Evolutionary conservation across 2,329 filamentous ascomycete species (phyloP).

Genomic region (Aspergillus cejpii): DNA sequence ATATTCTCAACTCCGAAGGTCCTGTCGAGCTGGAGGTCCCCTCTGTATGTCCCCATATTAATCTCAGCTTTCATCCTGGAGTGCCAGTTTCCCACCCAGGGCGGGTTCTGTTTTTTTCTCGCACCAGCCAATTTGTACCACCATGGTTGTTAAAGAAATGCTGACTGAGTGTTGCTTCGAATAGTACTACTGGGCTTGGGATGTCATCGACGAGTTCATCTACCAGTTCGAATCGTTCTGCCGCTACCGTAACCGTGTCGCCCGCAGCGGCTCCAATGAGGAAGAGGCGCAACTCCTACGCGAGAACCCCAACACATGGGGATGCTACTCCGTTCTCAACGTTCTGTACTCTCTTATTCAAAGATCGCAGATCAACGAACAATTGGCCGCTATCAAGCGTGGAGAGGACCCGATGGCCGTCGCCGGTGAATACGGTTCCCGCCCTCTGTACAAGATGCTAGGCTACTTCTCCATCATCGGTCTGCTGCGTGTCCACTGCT

Average conservation of each 20-base stretch:
- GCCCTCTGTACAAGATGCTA: constrained; percentile 94
- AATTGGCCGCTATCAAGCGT: constrained; percentile 88
- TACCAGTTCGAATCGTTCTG: constrained; percentile 99
- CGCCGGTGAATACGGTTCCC: constrained; percentile 89
- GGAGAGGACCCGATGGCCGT: constrained; percentile 83
- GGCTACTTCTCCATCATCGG: constrained; percentile 99
- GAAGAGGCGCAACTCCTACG: constrained; percentile 87
- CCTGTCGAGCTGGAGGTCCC: constrained; percentile 95
- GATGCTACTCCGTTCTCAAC: constrained; percentile 98
- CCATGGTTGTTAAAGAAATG: not conserved
- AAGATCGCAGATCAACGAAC: constrained; percentile 95
- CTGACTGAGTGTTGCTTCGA: not conserved
- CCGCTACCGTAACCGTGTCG: constrained; percentile 87
- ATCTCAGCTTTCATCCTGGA: constrained; percentile 5
- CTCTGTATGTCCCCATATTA: constrained; percentile 59
- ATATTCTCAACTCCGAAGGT: constrained; percentile 98
- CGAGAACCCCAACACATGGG: constrained; percentile 98
- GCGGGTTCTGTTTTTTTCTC: constrained; percentile 1
- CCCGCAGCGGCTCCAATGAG: constrained; percentile 71
- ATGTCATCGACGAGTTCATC: constrained; percentile 99
- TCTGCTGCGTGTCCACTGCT: constrained; percentile 87
- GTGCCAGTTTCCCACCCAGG: not conserved
- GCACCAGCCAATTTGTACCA: constrained; percentile 6
- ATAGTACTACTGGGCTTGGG: constrained; percentile 99
- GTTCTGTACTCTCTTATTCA: constrained; percentile 99